phyloP scores from a whole-genome alignment of 2,329 filamentous ascomycete species.

The Ceratocystis variospora region DNA sequence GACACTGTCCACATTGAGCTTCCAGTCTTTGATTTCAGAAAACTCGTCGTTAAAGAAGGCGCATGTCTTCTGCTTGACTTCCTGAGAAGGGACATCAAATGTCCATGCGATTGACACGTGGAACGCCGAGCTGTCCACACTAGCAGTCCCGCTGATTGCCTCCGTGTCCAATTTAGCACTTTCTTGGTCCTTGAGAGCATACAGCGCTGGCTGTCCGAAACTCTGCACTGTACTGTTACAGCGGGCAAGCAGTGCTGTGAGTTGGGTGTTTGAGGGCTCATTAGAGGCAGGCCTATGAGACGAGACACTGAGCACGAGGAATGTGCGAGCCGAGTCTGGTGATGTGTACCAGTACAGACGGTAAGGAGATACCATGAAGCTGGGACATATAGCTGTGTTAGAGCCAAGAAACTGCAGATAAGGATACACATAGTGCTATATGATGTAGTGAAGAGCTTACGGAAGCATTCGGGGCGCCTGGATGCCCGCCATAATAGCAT shows the following conservation, averaged over 20 bases:
- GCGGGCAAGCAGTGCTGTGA: slow-evolving; percentile 48
- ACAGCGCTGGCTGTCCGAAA: slow-evolving; percentile 58
- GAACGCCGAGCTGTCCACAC: slow-evolving; percentile 41
- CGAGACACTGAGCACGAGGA: slow-evolving; percentile 61
- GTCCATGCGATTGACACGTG: slow-evolving; percentile 88
- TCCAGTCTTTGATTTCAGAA: slow-evolving; percentile 29
- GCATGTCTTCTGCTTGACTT: slow-evolving; percentile 28
- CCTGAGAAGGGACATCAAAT: slow-evolving; percentile 33
- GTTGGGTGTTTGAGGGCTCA: slow-evolving; percentile 33
- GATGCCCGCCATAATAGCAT: slow-evolving; percentile 36
- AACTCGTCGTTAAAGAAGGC: slow-evolving; percentile 20
- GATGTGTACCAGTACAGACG: slow-evolving; percentile 38
- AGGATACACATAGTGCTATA: not conserved
- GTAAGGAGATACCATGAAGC: slow-evolving; percentile 30
- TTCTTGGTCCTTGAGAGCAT: slow-evolving; percentile 31
- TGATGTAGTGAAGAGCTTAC: not conserved
- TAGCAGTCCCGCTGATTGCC: slow-evolving; percentile 8
- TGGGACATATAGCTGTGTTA: slow-evolving; percentile 27
- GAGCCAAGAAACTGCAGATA: slow-evolving; percentile 6
- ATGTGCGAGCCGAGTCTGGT: slow-evolving; percentile 56
- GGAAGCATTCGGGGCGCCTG: not conserved
- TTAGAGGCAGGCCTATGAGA: slow-evolving; percentile 19
- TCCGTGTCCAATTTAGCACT: not conserved
- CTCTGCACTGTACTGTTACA: slow-evolving; percentile 50
- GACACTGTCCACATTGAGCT: slow-evolving; percentile 44